phyloP scores from a whole-genome alignment of 2,329 filamentous ascomycete species.

The Chalaropsis ovoidea region DNA sequence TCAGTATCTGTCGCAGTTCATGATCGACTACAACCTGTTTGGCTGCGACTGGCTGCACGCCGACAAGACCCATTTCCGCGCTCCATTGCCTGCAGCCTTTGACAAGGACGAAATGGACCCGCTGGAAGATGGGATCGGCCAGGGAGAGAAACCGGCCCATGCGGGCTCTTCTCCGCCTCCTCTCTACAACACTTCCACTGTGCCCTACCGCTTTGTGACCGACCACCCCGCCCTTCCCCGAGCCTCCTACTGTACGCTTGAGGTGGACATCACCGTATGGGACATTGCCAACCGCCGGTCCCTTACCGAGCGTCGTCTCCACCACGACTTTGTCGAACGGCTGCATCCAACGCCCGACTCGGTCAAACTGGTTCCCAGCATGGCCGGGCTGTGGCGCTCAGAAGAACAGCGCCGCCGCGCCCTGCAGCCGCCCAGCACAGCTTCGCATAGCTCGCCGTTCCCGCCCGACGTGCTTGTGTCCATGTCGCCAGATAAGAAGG shows the following conservation, averaged over 20 bases:
- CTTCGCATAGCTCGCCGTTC: constrained; percentile 35
- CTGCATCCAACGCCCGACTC: constrained; percentile 52
- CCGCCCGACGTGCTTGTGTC: constrained; percentile 70
- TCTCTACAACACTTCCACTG: constrained; percentile 36
- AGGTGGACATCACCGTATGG: constrained; percentile 81
- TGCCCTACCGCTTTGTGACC: constrained; percentile 31
- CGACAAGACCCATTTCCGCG: constrained; percentile 57
- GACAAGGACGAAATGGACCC: constrained; percentile 27
- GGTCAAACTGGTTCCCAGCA: constrained; percentile 80
- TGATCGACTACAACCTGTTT: constrained; percentile 96
- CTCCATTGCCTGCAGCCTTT: constrained; percentile 61
- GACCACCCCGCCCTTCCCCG: constrained; percentile 60
- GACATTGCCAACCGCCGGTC: constrained; percentile 74
- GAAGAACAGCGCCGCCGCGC: constrained; percentile 67
- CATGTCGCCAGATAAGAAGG: constrained; percentile 69
- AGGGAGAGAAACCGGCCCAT: constrained; percentile 52
- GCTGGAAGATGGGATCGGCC: constrained; percentile 47
- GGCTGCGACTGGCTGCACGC: constrained; percentile 59
- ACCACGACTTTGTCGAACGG: constrained; percentile 78
- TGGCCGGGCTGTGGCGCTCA: constrained; percentile 87
- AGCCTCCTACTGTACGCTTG: constrained; percentile 77
- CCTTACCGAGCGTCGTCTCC: constrained; percentile 66
- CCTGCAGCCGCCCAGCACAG: background rate
- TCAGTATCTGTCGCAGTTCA: constrained; percentile 89
- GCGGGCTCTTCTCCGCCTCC: constrained; percentile 48